Conservation (phyloP, 2,329 filamentous ascomycete species). For the Intubia oerlemansii region DNA sequence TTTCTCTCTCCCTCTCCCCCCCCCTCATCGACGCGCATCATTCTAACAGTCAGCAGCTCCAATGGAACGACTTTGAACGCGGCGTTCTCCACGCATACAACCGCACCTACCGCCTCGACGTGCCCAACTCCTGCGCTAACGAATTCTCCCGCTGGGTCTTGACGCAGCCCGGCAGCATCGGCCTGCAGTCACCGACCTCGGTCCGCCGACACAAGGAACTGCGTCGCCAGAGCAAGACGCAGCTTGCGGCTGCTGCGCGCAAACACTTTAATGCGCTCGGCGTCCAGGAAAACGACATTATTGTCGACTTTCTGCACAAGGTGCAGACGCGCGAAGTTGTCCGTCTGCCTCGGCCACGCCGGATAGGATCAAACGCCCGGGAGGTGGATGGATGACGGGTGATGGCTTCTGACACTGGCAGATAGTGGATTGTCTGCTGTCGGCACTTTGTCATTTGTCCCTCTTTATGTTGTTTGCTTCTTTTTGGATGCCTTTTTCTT, state of each 20-base stretch:
- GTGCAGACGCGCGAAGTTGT: constrained; percentile 32
- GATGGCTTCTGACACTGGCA: too few relatives aligned
- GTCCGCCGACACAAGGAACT: constrained; percentile 35
- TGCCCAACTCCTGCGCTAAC: constrained; percentile 46
- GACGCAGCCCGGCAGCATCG: constrained; percentile 40
- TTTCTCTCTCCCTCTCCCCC: not conserved
- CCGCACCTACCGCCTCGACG: constrained; percentile 48
- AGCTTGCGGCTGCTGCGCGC: constrained; percentile 48
- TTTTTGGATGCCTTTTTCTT: not conserved
- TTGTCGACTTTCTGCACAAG: constrained; percentile 60
- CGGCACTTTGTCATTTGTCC: not conserved
- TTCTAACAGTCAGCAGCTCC: constrained; percentile 21
- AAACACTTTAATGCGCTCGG: constrained; percentile 71
- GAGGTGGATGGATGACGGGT: constrained; percentile 6
- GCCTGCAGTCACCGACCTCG: constrained; percentile 56
- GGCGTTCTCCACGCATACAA: constrained; percentile 54
- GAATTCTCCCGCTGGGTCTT: constrained; percentile 41
- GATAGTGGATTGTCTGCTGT: too few relatives aligned
- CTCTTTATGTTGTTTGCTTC: not conserved
- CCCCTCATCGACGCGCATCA: not conserved
- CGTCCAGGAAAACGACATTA: constrained; percentile 63
- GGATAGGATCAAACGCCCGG: constrained; percentile 7
- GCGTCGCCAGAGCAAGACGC: constrained; percentile 47
- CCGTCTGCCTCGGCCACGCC: constrained; percentile 6
- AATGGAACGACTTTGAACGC: constrained; percentile 48